Evolutionary conservation across 2,329 filamentous ascomycete genomes (phyloP).

Genomic region (Polychaeton citri): DNA sequence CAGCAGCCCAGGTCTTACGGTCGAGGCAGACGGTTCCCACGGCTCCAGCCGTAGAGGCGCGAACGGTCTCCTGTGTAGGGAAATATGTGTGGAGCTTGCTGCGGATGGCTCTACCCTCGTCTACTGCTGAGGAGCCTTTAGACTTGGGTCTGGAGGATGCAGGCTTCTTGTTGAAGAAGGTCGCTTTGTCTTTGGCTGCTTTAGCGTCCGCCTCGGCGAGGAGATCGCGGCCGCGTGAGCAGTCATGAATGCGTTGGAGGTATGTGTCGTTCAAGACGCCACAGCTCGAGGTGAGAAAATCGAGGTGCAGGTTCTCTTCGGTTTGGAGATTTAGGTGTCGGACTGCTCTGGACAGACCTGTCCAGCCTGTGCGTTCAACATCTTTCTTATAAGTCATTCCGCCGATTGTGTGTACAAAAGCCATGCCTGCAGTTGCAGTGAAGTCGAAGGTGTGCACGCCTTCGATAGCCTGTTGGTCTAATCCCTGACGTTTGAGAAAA

Average conservation of each 20-base stretch:
- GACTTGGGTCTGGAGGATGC: background rate
- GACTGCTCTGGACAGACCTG: constrained; percentile 58
- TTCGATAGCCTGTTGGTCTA: constrained; percentile 50
- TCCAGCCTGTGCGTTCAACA: constrained; percentile 51
- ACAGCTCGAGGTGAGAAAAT: constrained; percentile 31
- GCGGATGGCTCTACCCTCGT: constrained; percentile 3
- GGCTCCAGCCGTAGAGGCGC: constrained; percentile 22
- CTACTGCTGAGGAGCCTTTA: background rate
- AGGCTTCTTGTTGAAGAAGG: constrained; percentile 11
- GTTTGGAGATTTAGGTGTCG: constrained; percentile 48
- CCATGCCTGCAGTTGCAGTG: constrained; percentile 52
- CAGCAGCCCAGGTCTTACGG: constrained; percentile 54
- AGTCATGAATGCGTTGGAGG: constrained; percentile 50
- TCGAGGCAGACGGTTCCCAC: constrained; percentile 78
- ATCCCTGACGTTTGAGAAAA: constrained; percentile 54
- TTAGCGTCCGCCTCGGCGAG: constrained; percentile 4
- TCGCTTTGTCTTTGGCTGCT: constrained; percentile 9
- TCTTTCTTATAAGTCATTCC: constrained; percentile 21
- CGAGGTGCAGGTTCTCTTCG: constrained; percentile 42
- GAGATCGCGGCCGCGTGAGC: background rate
- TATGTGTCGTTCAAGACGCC: constrained; percentile 49
- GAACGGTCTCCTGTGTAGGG: constrained; percentile 53
- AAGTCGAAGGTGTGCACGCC: constrained; percentile 76
- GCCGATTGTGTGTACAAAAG: constrained; percentile 69
- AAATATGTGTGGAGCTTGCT: constrained; percentile 59